Evolutionary conservation across 176 grass and related monocot species (phyloP).

Genomic region (Bonia amplexicaulis): DNA sequence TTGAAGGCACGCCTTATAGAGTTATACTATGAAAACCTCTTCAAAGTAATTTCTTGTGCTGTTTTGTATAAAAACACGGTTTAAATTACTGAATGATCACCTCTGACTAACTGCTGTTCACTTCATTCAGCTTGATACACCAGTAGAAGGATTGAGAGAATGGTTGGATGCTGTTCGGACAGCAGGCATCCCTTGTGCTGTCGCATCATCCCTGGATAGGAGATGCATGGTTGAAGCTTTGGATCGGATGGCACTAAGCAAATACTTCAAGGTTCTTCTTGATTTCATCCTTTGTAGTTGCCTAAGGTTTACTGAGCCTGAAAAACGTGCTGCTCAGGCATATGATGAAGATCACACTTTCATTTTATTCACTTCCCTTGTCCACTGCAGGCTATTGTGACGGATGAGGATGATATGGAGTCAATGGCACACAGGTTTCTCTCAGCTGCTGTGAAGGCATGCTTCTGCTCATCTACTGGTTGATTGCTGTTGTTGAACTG

Average conservation of each 20-base stretch:
- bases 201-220: constrained; percentile 76
- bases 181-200: constrained; percentile 84
- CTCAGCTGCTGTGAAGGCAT: constrained; percentile 88
- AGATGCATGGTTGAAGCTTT: constrained; percentile 81
- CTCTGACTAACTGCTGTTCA: background rate
- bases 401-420: constrained; percentile 93
- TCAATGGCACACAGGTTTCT: constrained; percentile 96
- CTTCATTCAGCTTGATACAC: constrained; percentile 63
- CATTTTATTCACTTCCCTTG: background rate
- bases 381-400: constrained; percentile 65
- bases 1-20: constrained; percentile 74
- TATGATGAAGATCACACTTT: background rate
- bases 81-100: background rate
- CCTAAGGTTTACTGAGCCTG: constrained; percentile 1
- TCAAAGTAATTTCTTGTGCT: constrained; percentile 46
- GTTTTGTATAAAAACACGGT: background rate
- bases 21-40: constrained; percentile 80
- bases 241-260: constrained; percentile 62
- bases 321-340: background rate
- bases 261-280: constrained; percentile 82
- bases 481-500: background rate
- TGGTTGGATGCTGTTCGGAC: constrained; percentile 87
- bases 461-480: background rate
- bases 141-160: constrained; percentile 80
- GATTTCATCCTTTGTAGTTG: background rate